Evolutionary conservation across 352 stramenopile species (phyloP).

Genomic region (Globisporangium emineosum): DNA sequence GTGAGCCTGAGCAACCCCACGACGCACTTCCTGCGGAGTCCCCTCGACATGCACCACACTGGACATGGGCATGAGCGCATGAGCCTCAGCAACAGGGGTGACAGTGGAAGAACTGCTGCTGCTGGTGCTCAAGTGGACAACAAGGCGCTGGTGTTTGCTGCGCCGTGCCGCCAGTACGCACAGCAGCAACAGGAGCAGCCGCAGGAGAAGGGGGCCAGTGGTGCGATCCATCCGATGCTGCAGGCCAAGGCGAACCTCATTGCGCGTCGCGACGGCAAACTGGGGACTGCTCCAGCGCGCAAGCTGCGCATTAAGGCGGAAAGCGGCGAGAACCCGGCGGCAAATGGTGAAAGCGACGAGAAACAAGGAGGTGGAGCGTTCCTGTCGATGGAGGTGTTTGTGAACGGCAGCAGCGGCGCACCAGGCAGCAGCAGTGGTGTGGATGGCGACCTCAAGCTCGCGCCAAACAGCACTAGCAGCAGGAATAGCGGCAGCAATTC

Average conservation of each 20-base stretch:
- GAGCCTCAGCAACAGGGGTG: too few species aligned
- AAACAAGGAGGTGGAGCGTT: slow-evolving; percentile 3
- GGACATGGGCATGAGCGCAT: neutral
- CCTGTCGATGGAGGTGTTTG: slow-evolving; percentile 33
- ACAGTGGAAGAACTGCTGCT: too few species aligned
- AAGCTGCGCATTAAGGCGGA: slow-evolving; percentile 13
- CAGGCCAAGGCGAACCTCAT: slow-evolving; percentile 33
- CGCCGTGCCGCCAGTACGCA: neutral
- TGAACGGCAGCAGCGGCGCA: slow-evolving; percentile 17
- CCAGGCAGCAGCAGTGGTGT: neutral
- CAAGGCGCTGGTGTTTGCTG: slow-evolving; percentile 5
- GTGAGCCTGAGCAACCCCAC: slow-evolving; percentile 52
- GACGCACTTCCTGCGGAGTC: neutral
- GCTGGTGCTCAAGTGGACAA: neutral
- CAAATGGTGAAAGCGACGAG: neutral
- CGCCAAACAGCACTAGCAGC: neutral
- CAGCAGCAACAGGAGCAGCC: neutral
- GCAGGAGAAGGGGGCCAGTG: neutral
- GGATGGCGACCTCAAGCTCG: slow-evolving; percentile 4
- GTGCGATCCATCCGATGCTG: slow-evolving; percentile 23
- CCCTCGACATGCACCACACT: neutral
- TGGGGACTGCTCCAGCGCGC: slow-evolving; percentile 5
- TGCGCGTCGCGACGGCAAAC: slow-evolving; percentile 23
- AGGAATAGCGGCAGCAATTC: neutral
- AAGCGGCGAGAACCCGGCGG: slow-evolving; percentile 11